phyloP scores from a whole-genome alignment of 306 rosid species.

The Cyclanthera cordifolia region DNA sequence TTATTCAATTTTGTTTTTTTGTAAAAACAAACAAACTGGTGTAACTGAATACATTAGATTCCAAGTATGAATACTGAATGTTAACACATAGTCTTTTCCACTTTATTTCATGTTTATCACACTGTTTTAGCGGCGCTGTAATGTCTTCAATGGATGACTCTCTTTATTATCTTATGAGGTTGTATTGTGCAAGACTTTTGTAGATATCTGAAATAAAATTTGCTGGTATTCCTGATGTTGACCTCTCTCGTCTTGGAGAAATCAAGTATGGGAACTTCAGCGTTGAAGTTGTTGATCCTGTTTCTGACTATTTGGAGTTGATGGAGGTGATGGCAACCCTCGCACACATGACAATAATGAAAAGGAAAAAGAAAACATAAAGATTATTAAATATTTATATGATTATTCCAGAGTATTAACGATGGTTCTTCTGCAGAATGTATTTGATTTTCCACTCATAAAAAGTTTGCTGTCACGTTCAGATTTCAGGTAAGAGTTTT shows the following conservation, averaged over 20 bases:
- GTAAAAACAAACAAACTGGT: neutral
- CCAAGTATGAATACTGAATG: neutral
- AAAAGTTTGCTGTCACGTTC: slow-evolving; percentile 57
- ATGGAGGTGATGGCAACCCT: slow-evolving; percentile 46
- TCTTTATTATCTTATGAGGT: neutral
- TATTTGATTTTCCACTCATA: slow-evolving; percentile 81
- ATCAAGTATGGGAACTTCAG: slow-evolving; percentile 58
- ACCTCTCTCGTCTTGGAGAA: slow-evolving; percentile 63
- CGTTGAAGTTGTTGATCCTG: slow-evolving; percentile 87
- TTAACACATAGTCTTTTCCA: neutral
- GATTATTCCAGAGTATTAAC: slow-evolving; percentile 18
- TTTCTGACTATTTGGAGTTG: slow-evolving; percentile 83
- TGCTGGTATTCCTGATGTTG: slow-evolving; percentile 83
- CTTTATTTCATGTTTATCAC: neutral
- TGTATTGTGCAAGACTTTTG: slow-evolving; percentile 16
- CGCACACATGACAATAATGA: neutral
- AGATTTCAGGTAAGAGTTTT: slow-evolving; percentile 60
- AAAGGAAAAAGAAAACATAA: slow-evolving; percentile 13
- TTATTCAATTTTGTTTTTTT: neutral
- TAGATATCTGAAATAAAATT: slow-evolving; percentile 78
- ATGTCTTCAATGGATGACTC: neutral
- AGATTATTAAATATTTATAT: slow-evolving; percentile 11
- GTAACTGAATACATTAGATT: neutral
- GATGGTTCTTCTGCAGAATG: slow-evolving; percentile 48
- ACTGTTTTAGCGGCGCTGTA: neutral